Evolutionary conservation across 2,329 filamentous ascomycete genomes (phyloP).

Genomic region (Leptodontidium sp.): DNA sequence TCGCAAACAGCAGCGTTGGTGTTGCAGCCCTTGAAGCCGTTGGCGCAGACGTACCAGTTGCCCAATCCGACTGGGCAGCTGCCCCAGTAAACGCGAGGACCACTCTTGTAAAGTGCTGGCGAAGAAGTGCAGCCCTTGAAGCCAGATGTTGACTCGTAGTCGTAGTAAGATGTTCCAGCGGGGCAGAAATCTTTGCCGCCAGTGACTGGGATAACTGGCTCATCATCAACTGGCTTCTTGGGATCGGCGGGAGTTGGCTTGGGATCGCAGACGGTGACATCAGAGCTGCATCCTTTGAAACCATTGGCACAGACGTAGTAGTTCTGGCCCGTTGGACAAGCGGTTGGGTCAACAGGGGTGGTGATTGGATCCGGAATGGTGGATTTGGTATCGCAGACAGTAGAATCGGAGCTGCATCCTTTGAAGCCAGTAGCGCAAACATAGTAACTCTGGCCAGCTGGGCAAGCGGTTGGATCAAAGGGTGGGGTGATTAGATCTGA

Average conservation of each 20-base stretch:
- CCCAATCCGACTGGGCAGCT: constrained; percentile 7
- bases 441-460: background rate
- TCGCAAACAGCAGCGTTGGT: constrained; percentile 6
- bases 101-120: background rate
- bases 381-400: background rate
- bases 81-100: constrained; percentile 9
- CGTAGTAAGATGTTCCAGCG: constrained; percentile 5
- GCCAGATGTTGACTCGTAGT: constrained; percentile 5
- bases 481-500: background rate
- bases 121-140: constrained; percentile 8
- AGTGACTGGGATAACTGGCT: background rate
- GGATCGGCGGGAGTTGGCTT: background rate
- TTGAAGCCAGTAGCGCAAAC: background rate
- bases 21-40: constrained; percentile 15
- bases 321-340: background rate
- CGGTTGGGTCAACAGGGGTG: background rate
- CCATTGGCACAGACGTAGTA: background rate
- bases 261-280: constrained; percentile 5
- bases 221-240: background rate
- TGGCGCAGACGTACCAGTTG: constrained; percentile 16
- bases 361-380: background rate
- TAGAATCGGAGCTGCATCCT: background rate
- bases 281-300: constrained; percentile 1
- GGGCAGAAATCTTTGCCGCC: constrained; percentile 1
- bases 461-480: background rate